These are phyloP conservation scores for Aphanomyces euteiches DNA, from an alignment of 352 stramenopile species.

Conservation along the genomic window DNA sequence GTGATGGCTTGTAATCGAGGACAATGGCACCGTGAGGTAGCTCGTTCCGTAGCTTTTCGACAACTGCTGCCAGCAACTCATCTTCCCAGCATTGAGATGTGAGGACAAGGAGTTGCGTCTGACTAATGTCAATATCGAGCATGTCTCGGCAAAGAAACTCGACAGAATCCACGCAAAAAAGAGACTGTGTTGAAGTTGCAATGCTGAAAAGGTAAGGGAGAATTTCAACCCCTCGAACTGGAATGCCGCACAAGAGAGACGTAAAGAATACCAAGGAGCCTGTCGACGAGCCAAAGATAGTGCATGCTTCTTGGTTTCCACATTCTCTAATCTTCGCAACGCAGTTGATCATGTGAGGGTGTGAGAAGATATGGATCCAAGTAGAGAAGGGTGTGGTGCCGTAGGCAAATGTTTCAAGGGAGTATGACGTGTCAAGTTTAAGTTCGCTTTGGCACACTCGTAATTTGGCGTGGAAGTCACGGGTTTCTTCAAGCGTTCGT, in stretches of 20 bases:
- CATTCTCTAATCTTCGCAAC: not conserved
- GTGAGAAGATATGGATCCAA: constrained; percentile 40
- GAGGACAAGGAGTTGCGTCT: constrained; percentile 42
- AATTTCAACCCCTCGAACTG: constrained; percentile 48
- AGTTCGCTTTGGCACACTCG: constrained; percentile 34
- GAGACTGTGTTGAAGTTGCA: constrained; percentile 18
- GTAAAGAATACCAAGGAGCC: constrained; percentile 56
- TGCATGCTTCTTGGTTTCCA: constrained; percentile 28
- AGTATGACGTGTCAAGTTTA: constrained; percentile 34
- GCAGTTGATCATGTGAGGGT: constrained; percentile 30
- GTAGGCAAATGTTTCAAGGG: constrained; percentile 51
- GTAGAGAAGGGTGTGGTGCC: constrained; percentile 52
- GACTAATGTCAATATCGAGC: constrained; percentile 36
- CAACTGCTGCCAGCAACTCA: constrained; percentile 37
- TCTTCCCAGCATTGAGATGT: constrained; percentile 63
- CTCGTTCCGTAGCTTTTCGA: constrained; percentile 44
- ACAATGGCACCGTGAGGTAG: constrained; percentile 39
- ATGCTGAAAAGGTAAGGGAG: constrained; percentile 42
- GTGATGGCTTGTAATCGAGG: constrained; percentile 50
- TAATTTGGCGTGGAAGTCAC: constrained; percentile 39
- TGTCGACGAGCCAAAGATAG: constrained; percentile 53
- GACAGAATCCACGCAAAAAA: constrained; percentile 21
- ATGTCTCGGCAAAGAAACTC: constrained; percentile 47
- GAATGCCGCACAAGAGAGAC: constrained; percentile 35
- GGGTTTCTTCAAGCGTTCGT: constrained; percentile 38